phyloP scores from a whole-genome alignment of 176 grass and related monocot genomes.

The Avena sativa region DNA sequence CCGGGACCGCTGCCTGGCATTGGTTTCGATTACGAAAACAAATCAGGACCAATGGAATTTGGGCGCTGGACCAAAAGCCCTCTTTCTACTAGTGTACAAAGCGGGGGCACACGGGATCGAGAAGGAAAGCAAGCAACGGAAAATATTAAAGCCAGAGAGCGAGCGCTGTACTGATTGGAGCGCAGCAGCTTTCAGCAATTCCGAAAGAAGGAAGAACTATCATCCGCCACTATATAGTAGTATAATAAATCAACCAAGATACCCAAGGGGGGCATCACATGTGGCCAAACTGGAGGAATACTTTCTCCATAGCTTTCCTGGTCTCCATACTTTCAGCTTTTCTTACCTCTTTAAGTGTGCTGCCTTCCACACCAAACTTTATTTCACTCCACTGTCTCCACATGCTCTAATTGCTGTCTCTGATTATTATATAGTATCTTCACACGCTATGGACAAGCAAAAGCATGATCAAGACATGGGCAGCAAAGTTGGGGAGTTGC shows the following conservation, averaged over 20 bases:
- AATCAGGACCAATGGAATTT: no score
- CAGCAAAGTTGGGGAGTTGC: neutral
- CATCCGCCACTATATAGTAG: no score
- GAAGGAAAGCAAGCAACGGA: conserved; percentile 34
- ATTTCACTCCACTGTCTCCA: neutral
- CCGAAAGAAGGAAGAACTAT: no score
- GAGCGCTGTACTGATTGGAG: no score
- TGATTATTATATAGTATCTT: neutral
- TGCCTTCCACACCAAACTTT: neutral
- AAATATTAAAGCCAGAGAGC: no score
- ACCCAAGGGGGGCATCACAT: neutral
- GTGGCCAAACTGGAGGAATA: neutral
- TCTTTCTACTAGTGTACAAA: neutral
- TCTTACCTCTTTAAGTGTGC: neutral
- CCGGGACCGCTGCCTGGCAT: no score
- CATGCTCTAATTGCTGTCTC: neutral
- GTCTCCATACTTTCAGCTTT: neutral
- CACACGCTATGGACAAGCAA: conserved; percentile 27
- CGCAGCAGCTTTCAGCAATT: no score
- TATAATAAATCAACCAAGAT: no score
- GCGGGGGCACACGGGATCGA: neutral
- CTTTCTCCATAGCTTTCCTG: neutral
- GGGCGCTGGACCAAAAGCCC: no score
- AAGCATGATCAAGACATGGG: conserved; percentile 20
- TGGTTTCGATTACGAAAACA: no score